Evolutionary conservation across 2,329 filamentous ascomycete species (phyloP).

Genomic region (Lanzia echinophila): DNA sequence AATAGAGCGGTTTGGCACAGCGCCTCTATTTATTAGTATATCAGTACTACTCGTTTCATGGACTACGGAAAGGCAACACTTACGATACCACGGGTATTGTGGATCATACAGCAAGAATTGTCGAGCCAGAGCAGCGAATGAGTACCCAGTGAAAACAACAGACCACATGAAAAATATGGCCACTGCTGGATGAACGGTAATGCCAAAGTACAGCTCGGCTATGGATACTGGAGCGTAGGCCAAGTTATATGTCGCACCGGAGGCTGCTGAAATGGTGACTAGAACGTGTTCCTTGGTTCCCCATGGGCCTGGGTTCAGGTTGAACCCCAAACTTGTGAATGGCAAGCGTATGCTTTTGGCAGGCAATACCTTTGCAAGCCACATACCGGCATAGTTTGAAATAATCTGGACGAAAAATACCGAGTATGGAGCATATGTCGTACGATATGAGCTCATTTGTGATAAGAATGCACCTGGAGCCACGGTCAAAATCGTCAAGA

Average conservation of each 20-base stretch:
- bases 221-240: conserved; percentile 47
- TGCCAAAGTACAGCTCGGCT: conserved; percentile 50
- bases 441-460: conserved; percentile 49
- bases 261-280: conserved; percentile 41
- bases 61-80: neutral
- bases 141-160: conserved; percentile 52
- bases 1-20: conserved; percentile 51
- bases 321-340: conserved; percentile 37
- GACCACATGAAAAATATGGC: conserved; percentile 55
- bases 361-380: conserved; percentile 38
- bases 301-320: conserved; percentile 27
- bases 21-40: too few species aligned
- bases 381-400: conserved; percentile 40
- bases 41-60: neutral
- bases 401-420: conserved; percentile 55
- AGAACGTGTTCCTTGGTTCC: conserved; percentile 28
- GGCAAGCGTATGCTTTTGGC: conserved; percentile 39
- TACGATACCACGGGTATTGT: conserved; percentile 43
- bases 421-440: conserved; percentile 46
- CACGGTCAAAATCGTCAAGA: conserved; percentile 48
- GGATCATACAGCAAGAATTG: conserved; percentile 53
- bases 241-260: conserved; percentile 46
- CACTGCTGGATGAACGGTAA: conserved; percentile 45
- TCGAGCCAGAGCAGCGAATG: conserved; percentile 50
- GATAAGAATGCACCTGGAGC: conserved; percentile 51